Evolutionary conservation across 2,329 filamentous ascomycete species (phyloP).

Genomic region (Cladosporium austrohemisphaericum): DNA sequence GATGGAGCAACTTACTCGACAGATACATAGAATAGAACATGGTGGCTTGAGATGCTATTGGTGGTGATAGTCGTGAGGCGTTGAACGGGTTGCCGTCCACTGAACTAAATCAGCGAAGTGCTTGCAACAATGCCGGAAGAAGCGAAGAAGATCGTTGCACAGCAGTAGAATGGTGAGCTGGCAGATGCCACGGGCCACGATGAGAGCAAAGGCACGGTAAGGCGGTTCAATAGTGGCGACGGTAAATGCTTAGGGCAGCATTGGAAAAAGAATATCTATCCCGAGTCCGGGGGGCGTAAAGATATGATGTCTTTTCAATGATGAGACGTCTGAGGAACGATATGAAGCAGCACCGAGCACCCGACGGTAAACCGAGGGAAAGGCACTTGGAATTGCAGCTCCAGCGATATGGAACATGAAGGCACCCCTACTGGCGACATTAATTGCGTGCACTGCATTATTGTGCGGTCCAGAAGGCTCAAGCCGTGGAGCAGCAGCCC

Average conservation of each 20-base stretch:
- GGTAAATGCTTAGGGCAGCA: conserved; percentile 17
- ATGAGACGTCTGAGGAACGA: conserved; percentile 20
- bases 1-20: conserved; percentile 46
- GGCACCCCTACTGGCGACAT: conserved; percentile 15
- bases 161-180: conserved; percentile 21
- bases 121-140: conserved; percentile 20
- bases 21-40: conserved; percentile 52
- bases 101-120: conserved; percentile 28
- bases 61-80: conserved; percentile 15
- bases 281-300: conserved; percentile 14
- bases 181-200: conserved; percentile 14
- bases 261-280: conserved; percentile 17
- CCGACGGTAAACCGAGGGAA: conserved; percentile 29
- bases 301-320: conserved; percentile 14
- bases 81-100: conserved; percentile 20
- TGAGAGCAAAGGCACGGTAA: conserved; percentile 1
- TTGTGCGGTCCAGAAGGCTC: conserved; percentile 23
- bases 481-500: conserved; percentile 26
- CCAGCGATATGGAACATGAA: conserved; percentile 22
- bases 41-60: conserved; percentile 20
- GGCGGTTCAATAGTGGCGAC: not conserved
- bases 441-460: conserved; percentile 12
- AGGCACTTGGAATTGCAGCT: conserved; percentile 19
- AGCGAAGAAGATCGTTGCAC: conserved; percentile 25
- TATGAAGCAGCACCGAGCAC: conserved; percentile 23